Base-by-base conservation (phyloP, 2,329 filamentous ascomycete genomes). In the Aspergillus ibericus region DNA sequence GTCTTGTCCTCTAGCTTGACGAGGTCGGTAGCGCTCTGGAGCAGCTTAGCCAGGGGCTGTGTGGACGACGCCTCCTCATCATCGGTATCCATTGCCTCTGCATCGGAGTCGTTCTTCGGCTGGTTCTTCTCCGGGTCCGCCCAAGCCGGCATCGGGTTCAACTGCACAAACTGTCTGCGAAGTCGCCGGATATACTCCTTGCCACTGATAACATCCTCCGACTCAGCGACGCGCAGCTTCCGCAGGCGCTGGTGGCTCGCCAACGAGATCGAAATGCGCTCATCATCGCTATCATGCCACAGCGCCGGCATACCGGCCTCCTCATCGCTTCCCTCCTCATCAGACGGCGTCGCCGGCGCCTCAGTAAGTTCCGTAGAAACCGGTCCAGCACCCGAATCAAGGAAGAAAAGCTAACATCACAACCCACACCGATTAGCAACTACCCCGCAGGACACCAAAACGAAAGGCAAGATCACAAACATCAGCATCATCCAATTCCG, bases 261-360 rank as follows among this genome's bases (percentile, higher is more conserved):
- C 38, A 99, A 82, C 13, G 93, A 98, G 50, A 99, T 83, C 6
- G 87, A 85, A 62, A 97, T 80, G 55, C 91, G 85, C 71, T 98
- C 95, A 71, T 99, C 95, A 68, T 99, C 95, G 75, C 93, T 98
- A 73, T 99, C 95, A 66, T 93, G 87, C 95, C 95, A 99, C 20
- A 80, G 75, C 1, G 77, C 76, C 10, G 68, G 70, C n/a, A 64
- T 59, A 10, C 59, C 56, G n/a, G 61, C 55, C 29, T 69, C 63
- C 7, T 68, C 63, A 6, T 70, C 66, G 4, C 72, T 71, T 35
- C 76, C 75, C 4, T 73, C 70, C 2, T 72, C 72, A 40, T 76
- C 74, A 3, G 73, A 70, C 56, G 76, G 72, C 49, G 72, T 71
- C 64, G 77, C 72, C 62, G 80, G 67, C 48, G 64, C 59, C 15